Conservation (phyloP, 768 basidiomycete genomes). For the Tulasnella calospora region DNA sequence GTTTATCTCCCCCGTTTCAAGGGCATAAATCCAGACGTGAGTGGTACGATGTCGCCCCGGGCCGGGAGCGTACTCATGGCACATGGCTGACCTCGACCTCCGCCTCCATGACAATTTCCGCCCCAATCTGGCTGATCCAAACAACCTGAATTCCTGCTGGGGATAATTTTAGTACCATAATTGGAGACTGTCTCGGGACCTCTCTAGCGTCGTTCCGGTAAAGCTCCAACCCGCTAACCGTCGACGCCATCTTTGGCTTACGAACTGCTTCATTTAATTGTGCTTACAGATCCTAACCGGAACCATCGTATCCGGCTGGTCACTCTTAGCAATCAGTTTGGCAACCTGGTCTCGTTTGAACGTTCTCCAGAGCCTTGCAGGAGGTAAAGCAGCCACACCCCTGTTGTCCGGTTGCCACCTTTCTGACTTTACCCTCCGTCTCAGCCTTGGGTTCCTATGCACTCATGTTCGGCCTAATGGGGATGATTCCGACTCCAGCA, state of each 20-base stretch:
- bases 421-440: background rate
- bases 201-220: constrained; percentile 17
- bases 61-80: background rate
- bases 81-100: background rate
- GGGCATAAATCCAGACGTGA: constrained; percentile 24
- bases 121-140: background rate
- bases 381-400: background rate
- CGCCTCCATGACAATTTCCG: background rate
- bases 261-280: background rate
- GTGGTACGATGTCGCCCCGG: background rate
- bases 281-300: constrained; percentile 11
- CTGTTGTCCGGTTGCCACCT: background rate
- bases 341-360: constrained; percentile 10
- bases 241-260: background rate
- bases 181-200: constrained; percentile 10
- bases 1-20: constrained; percentile 27
- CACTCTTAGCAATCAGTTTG: constrained; percentile 4
- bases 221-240: background rate
- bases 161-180: constrained; percentile 17
- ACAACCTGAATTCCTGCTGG: background rate
- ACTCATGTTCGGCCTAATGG: constrained; percentile 24
- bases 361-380: constrained; percentile 12
- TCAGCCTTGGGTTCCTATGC: constrained; percentile 21
- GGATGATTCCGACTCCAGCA: constrained; percentile 13
- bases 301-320: constrained; percentile 17